phyloP scores from a whole-genome alignment of 768 basidiomycete species.

The Lyophyllum decastes region DNA sequence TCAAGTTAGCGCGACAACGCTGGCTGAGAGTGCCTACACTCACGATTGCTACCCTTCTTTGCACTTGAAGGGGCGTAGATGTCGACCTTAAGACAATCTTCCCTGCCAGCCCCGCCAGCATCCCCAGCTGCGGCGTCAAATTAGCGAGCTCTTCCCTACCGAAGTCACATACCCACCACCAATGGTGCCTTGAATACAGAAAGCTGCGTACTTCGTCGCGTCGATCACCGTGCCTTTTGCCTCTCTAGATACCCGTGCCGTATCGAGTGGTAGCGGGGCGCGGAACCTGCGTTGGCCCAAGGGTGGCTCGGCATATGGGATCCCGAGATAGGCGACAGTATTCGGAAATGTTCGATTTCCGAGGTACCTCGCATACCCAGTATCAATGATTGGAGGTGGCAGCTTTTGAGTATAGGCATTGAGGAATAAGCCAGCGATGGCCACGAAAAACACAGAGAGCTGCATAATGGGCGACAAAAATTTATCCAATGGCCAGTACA shows the following conservation, averaged over 20 bases:
- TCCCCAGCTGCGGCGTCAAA: constrained; percentile 40
- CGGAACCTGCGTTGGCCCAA: constrained; percentile 53
- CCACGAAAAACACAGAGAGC: constrained; percentile 9
- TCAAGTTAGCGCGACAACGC: not conserved
- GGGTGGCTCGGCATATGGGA: constrained; percentile 63
- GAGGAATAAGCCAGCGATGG: constrained; percentile 11
- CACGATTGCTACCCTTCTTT: constrained; percentile 47
- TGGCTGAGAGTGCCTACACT: constrained; percentile 18
- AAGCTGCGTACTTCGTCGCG: constrained; percentile 53
- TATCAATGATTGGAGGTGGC: constrained; percentile 40
- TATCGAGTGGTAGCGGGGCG: constrained; percentile 54
- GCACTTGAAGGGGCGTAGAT: constrained; percentile 57
- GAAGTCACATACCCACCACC: constrained; percentile 33
- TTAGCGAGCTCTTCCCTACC: too few species aligned
- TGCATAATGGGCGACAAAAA: constrained; percentile 12
- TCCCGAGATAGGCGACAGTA: constrained; percentile 57
- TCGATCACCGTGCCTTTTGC: constrained; percentile 43
- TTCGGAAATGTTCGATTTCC: constrained; percentile 55
- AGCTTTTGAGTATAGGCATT: constrained; percentile 4
- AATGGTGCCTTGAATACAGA: constrained; percentile 61
- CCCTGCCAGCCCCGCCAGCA: constrained; percentile 63
- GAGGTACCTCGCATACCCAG: constrained; percentile 59
- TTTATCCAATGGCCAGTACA: not conserved
- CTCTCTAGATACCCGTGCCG: constrained; percentile 37
- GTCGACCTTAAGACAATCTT: constrained; percentile 71